A percentile compares a stretch with the other conserved stretches of the same genome.
phyloP scores from a whole-genome alignment of 495 filamentous ascomycete species.

The Neurospora sp. region DNA sequence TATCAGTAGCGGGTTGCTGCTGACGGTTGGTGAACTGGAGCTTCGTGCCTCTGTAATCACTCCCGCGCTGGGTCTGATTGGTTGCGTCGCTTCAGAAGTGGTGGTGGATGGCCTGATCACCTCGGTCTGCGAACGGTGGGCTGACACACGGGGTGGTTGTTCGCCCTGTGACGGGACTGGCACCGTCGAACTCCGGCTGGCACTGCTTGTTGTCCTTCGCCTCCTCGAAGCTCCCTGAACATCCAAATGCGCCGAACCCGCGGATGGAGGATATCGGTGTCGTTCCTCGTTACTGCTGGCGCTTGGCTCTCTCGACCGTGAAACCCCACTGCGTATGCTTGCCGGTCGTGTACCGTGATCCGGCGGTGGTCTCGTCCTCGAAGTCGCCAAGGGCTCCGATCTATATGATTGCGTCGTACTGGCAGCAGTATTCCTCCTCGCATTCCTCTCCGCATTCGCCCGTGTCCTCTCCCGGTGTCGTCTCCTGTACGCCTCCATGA shows the following conservation, averaged over 20 bases:
- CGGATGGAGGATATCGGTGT: conserved; percentile 35
- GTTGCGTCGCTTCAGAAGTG: conserved; percentile 13
- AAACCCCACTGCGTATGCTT: conserved; percentile 26
- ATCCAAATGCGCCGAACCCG: conserved; percentile 32
- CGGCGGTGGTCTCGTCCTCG: conserved; percentile 18
- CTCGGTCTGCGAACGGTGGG: conserved; percentile 51
- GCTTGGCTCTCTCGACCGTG: conserved; percentile 31
- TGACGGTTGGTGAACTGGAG: conserved; percentile 22
- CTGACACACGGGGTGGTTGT: conserved; percentile 18
- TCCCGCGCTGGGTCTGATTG: conserved; percentile 28
- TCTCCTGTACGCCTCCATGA: conserved; percentile 75
- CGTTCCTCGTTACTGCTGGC: conserved; percentile 28
- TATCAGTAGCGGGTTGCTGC: neutral
- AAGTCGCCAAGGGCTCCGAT: conserved; percentile 14
- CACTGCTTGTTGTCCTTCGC: conserved; percentile 31
- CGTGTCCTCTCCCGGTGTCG: conserved; percentile 48
- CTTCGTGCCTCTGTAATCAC: conserved; percentile 30
- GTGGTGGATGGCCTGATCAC: conserved; percentile 38
- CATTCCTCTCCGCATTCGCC: conserved; percentile 11
- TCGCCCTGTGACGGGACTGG: conserved; percentile 30
- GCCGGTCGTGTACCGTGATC: conserved; percentile 22
- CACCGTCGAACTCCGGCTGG: conserved; percentile 33
- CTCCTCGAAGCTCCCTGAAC: conserved; percentile 31
- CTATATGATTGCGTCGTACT: conserved; percentile 17
- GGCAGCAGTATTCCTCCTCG: conserved; percentile 32